Conservation (phyloP, 2,329 filamentous ascomycete genomes). For the Phialophora macrospora region DNA sequence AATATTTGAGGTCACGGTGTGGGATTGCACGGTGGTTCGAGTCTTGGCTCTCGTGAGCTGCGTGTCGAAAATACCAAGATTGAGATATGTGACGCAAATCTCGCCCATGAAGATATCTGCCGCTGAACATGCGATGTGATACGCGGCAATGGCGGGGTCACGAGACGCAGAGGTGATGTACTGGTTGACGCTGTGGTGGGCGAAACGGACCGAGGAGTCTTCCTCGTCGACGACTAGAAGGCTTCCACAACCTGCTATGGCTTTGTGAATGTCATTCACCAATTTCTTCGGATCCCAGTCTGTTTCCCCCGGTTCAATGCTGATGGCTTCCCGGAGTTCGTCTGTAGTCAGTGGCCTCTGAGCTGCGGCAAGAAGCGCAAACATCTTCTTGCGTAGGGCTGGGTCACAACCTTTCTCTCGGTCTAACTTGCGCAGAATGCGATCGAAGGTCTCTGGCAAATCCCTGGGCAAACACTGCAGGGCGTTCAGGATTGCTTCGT, state of each 20-base stretch:
- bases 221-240: conserved; percentile 36
- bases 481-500: conserved; percentile 33
- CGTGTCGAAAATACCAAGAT: conserved; percentile 20
- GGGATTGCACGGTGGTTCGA: neutral
- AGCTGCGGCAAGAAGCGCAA: conserved; percentile 19
- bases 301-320: conserved; percentile 20
- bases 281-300: conserved; percentile 16
- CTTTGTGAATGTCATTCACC: conserved; percentile 34
- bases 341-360: conserved; percentile 22
- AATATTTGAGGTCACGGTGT: conserved; percentile 6
- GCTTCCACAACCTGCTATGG: conserved; percentile 28
- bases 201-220: conserved; percentile 25
- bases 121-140: conserved; percentile 1
- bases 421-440: conserved; percentile 18
- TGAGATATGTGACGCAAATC: conserved; percentile 29
- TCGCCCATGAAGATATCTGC: conserved; percentile 21
- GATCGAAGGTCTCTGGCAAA: conserved; percentile 23
- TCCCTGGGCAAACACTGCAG: conserved; percentile 23
- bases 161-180: conserved; percentile 14
- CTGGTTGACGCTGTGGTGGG: conserved; percentile 27
- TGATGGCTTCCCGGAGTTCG: conserved; percentile 26
- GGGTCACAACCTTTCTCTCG: neutral
- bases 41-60: conserved; percentile 13
- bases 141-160: neutral
- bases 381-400: conserved; percentile 18